Percentiles rank a stretch among this genome's conserved stretches.
Evolutionary conservation across 305 asterid species (phyloP).

Genomic region (Solanum hybrid): DNA sequence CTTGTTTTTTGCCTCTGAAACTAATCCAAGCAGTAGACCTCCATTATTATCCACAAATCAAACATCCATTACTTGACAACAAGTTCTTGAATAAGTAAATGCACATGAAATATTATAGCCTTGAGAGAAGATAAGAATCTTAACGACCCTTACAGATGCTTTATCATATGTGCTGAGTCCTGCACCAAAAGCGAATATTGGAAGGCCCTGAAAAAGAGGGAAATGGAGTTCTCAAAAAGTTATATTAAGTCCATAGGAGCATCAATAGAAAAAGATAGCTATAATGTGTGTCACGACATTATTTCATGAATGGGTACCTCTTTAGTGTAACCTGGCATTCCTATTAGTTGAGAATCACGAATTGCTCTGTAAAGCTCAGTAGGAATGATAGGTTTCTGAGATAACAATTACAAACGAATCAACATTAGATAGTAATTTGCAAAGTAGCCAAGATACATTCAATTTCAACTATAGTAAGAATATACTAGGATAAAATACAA

Average conservation of each 20-base stretch:
- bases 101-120: not conserved
- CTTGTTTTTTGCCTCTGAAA: not conserved
- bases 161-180: slow-evolving; percentile 72
- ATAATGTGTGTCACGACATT: not conserved
- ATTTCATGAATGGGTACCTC: slow-evolving; percentile 37
- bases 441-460: not conserved
- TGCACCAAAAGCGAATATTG: slow-evolving; percentile 66
- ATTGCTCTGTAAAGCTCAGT: slow-evolving; percentile 51
- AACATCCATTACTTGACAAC: not conserved
- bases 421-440: not conserved
- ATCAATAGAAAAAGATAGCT: not conserved
- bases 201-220: slow-evolving; percentile 48
- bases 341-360: slow-evolving; percentile 83
- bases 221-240: slow-evolving; percentile 1
- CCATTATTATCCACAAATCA: slow-evolving; percentile 1
- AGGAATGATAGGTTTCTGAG: slow-evolving; percentile 78
- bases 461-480: not conserved
- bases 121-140: not conserved
- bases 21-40: not conserved
- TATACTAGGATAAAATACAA: not conserved
- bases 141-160: slow-evolving; percentile 59
- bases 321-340: slow-evolving; percentile 67
- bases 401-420: slow-evolving; percentile 7
- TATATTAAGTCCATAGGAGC: slow-evolving; percentile 3
- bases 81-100: not conserved